Evolutionary conservation across 306 rosid species (phyloP).

Genomic region (Rosa chinensis): DNA sequence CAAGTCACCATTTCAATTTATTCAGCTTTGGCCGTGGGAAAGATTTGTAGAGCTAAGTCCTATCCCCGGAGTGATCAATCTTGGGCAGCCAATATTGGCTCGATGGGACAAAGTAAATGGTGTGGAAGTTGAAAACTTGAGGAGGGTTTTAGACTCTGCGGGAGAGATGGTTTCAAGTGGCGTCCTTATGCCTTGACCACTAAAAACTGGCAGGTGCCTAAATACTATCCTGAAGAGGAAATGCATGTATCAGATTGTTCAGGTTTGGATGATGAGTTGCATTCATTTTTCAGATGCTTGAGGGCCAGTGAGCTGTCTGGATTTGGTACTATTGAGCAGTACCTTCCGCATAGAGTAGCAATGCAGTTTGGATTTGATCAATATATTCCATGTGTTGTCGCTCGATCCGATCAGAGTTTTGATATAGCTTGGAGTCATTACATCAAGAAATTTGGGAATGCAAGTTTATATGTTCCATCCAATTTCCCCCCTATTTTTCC

Average conservation of each 20-base stretch:
- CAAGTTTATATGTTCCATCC: not conserved
- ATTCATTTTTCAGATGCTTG: constrained; percentile 32
- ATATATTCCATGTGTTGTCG: constrained; percentile 30
- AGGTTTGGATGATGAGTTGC: constrained; percentile 17
- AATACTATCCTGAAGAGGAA: constrained; percentile 37
- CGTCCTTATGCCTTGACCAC: constrained; percentile 39
- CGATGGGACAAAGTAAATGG: constrained; percentile 40
- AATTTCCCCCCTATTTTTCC: too few species aligned
- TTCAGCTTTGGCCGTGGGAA: constrained; percentile 68
- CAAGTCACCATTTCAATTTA: constrained; percentile 49
- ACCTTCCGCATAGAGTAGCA: constrained; percentile 54
- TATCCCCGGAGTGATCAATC: not conserved
- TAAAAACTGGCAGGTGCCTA: constrained; percentile 14
- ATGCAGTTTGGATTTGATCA: not conserved
- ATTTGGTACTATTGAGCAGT: constrained; percentile 31
- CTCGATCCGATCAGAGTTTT: too few species aligned
- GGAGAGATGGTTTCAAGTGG: constrained; percentile 44
- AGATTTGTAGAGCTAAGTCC: constrained; percentile 45
- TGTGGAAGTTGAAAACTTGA: constrained; percentile 31
- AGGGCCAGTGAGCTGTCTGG: constrained; percentile 48
- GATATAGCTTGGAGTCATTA: constrained; percentile 41
- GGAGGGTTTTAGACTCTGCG: constrained; percentile 20
- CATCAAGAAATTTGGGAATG: constrained; percentile 18
- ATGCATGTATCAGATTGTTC: constrained; percentile 12
- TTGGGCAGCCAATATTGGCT: constrained; percentile 28